Evolutionary conservation across 148 eudicot genomes (phyloP).

Genomic region (Rhododendron molle): DNA sequence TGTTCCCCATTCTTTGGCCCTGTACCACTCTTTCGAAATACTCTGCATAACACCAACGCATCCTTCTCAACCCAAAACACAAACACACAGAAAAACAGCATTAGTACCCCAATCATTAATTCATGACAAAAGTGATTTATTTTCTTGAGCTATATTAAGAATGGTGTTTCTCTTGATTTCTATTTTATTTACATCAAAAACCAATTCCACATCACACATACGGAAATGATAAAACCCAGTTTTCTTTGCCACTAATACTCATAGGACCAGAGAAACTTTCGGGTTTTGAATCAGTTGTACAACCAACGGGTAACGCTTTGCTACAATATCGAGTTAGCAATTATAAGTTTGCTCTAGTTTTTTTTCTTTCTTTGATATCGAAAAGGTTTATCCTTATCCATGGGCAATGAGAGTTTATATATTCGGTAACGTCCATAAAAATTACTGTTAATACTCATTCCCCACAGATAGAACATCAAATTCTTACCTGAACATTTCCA

Average conservation of each 20-base stretch:
- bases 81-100: not conserved
- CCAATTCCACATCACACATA: not conserved
- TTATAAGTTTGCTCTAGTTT: not conserved
- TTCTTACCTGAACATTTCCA: constrained; percentile 60
- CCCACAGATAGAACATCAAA: not conserved
- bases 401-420: not conserved
- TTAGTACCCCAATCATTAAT: not conserved
- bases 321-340: not conserved
- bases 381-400: not conserved
- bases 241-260: not conserved
- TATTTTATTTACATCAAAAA: not conserved
- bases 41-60: not conserved
- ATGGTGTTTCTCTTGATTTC: not conserved
- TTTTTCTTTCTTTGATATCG: not conserved
- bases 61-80: not conserved
- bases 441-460: not conserved
- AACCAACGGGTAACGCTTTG: not conserved
- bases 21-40: not conserved
- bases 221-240: not conserved
- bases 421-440: not conserved
- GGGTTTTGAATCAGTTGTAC: not conserved
- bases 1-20: constrained; percentile 1
- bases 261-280: not conserved
- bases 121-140: not conserved
- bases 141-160: not conserved